phyloP scores from a whole-genome alignment of 139 green algal species.

The Chlamydomonas incerta region DNA sequence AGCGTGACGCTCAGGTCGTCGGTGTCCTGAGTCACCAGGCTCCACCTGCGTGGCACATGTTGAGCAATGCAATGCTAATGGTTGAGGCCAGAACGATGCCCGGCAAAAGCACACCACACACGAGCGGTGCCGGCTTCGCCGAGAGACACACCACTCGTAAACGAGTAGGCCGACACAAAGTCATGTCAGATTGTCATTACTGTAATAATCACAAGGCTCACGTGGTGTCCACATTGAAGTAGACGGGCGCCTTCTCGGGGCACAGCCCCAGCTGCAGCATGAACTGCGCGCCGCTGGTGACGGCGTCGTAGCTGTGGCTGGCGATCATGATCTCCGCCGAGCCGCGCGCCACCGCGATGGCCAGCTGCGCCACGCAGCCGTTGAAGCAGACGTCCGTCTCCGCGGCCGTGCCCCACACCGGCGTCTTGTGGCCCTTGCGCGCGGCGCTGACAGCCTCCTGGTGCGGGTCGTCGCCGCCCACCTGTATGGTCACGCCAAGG shows the following conservation, averaged over 20 bases:
- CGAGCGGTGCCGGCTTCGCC: no score
- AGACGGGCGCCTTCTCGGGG: conserved; percentile 66
- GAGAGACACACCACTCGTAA: no score
- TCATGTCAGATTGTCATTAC: no score
- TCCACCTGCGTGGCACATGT: no score
- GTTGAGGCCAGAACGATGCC: no score
- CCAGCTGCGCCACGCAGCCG: conserved; percentile 46
- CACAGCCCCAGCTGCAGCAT: conserved; percentile 75
- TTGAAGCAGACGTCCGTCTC: conserved; percentile 85
- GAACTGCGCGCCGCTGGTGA: conserved; percentile 70
- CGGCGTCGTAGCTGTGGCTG: conserved; percentile 78
- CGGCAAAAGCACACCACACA: no score
- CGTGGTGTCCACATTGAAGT: conserved; percentile 64
- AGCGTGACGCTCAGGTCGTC: conserved; percentile 83
- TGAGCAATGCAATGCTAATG: no score
- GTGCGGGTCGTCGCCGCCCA: conserved; percentile 78
- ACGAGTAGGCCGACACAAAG: no score
- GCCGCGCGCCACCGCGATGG: conserved; percentile 50
- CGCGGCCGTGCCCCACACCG: conserved; percentile 77
- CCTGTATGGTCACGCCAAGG: no score
- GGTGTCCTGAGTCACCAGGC: conserved; percentile 62
- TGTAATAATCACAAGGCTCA: no score
- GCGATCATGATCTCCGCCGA: conserved; percentile 62
- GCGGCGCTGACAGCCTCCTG: conserved; percentile 76
- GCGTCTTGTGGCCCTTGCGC: conserved; percentile 66